phyloP scores from a whole-genome alignment of 495 filamentous ascomycete species.

The Viridothelium virens region DNA sequence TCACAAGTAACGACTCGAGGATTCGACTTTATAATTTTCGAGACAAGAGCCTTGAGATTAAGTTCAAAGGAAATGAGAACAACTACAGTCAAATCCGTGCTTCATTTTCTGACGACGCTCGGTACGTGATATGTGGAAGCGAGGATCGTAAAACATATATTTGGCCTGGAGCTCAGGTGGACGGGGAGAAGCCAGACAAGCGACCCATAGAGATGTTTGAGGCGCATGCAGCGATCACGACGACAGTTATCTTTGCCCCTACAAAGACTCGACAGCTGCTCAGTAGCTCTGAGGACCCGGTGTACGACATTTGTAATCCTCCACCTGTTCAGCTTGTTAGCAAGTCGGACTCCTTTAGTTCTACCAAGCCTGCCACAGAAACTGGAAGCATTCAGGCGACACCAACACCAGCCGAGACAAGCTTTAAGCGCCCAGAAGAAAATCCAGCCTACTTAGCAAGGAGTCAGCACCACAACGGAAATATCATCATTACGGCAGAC shows the following conservation, averaged over 20 bases:
- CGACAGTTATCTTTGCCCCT: conserved; percentile 77
- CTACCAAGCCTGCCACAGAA: conserved; percentile 27
- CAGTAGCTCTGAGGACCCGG: conserved; percentile 73
- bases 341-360: conserved; percentile 51
- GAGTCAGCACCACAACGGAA: conserved; percentile 67
- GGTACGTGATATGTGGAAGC: conserved; percentile 85
- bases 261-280: conserved; percentile 68
- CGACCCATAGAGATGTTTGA: conserved; percentile 79
- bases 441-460: conserved; percentile 66
- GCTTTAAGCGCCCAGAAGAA: conserved; percentile 49
- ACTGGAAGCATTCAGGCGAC: conserved; percentile 21
- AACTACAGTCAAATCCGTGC: conserved; percentile 87
- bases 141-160: conserved; percentile 86
- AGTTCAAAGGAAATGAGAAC: conserved; percentile 90
- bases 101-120: conserved; percentile 77
- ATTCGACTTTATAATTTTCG: conserved; percentile 83
- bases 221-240: conserved; percentile 81
- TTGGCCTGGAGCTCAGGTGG: conserved; percentile 51
- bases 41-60: conserved; percentile 76
- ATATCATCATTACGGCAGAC: conserved; percentile 90
- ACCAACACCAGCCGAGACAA: conserved; percentile 34
- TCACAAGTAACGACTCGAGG: conserved; percentile 93
- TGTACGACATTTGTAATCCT: conserved; percentile 95
- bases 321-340: conserved; percentile 79
- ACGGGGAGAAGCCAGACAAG: conserved; percentile 67